Evolutionary conservation across 2,329 filamentous ascomycete species (phyloP), one percentile per base, ranked within the genome.

Genomic region (Calonectria pseudoreteaudii): DNA sequence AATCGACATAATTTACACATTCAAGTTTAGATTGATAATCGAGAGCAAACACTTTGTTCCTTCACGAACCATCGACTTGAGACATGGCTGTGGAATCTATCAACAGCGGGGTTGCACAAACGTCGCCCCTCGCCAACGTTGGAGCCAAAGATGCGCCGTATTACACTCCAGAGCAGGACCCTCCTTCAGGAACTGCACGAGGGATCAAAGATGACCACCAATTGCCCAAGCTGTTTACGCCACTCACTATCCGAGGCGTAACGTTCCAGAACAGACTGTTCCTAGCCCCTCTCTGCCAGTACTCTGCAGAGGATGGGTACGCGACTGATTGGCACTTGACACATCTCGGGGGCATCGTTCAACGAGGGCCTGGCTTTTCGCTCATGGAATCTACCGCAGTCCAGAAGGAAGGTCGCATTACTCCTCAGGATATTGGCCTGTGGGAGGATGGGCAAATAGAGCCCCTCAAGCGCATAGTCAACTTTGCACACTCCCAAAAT

Each of bases 401-500:
- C 28, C 68, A 64, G 16, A 64, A 53, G 8, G 68, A 70, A 28
- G 68, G 58, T 7, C 58, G 68, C 23, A 70, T 65, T n/a, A 70
- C 68, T 16, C 68, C 68, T 4, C 44, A 70, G 16, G 58, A 65
- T 10, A 64, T 70, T 41, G 58, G 58, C 9, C 13, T 65, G 8
- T 70, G 68, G 68, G 44, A 70, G 23, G 68, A 70, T 14, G 68
- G 68, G 1, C 58, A 70, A 20, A 53, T 70, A 28, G 91, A 88
- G 75, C 87, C 88, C 0, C 82, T 93, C 49, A 87, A 86, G 76
- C 85, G 86, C 26, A 87, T 93, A 14, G 87, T 91, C 5, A 92
- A 94, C 34, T 94, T 94, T 72, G 84, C 87, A 1, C 88, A 90
- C 78, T 81, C 83, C 28, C 88, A 90, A 71, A 88, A 86, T 79